phyloP scores from a whole-genome alignment of 2,329 filamentous ascomycete species.

The Fusarium succisae region DNA sequence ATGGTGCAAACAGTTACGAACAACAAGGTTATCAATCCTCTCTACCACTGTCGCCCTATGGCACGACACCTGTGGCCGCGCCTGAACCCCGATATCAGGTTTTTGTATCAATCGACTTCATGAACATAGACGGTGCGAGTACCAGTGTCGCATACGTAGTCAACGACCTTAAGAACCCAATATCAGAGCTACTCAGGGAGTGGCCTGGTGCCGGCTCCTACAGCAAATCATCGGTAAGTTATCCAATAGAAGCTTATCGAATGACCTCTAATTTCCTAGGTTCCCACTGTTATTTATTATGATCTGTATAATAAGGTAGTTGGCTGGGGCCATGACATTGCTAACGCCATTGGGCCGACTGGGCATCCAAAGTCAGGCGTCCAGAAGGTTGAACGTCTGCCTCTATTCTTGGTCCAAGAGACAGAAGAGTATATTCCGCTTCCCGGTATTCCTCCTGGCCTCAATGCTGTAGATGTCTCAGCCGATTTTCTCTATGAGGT shows the following conservation, averaged over 20 bases:
- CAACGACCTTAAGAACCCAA: not conserved
- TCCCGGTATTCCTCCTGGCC: accelerated
- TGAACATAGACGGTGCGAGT: accelerated
- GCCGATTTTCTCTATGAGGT: not conserved
- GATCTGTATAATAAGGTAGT: not conserved
- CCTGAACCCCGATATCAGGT: accelerated
- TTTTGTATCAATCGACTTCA: not conserved
- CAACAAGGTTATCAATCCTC: not conserved
- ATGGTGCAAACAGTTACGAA: not conserved
- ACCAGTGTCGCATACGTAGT: not conserved
- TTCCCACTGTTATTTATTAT: not conserved
- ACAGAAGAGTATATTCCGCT: not conserved
- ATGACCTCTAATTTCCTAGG: not conserved
- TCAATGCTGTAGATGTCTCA: not conserved
- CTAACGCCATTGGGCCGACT: not conserved
- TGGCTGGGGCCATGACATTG: not conserved
- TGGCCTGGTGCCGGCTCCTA: not conserved
- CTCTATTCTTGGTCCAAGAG: not conserved
- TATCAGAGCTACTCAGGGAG: not conserved
- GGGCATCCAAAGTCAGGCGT: not conserved
- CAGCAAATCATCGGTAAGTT: not conserved
- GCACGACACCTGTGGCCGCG: not conserved
- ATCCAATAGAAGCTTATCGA: too few species aligned
- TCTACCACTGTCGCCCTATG: not conserved
- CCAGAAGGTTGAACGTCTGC: not conserved